Percentiles rank a stretch among this genome's conserved stretches.
Conservation (phyloP, 352 stramenopile genomes). For the Globisporangium irregulare region DNA sequence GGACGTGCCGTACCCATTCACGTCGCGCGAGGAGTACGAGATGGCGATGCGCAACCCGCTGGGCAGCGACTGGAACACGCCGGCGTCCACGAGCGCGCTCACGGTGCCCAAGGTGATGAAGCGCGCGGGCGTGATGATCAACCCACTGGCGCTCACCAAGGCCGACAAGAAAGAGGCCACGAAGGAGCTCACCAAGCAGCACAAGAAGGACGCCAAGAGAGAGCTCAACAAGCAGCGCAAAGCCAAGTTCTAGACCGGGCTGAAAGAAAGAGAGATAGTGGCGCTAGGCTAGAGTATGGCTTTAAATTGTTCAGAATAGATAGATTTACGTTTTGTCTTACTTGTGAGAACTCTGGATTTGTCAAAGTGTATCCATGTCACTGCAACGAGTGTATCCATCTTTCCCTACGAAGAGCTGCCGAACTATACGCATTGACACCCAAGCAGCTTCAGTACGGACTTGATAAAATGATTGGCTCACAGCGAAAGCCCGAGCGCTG, state of each 20-base stretch:
- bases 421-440: neutral
- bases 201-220: slow-evolving; percentile 83
- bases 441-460: no score
- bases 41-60: slow-evolving; percentile 93
- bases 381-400: neutral
- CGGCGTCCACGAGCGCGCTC: slow-evolving; percentile 86
- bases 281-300: neutral
- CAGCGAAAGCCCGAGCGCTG: neutral
- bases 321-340: slow-evolving; percentile 9
- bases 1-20: slow-evolving; percentile 98
- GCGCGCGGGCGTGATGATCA: slow-evolving; percentile 91
- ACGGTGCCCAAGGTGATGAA: slow-evolving; percentile 94
- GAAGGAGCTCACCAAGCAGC: slow-evolving; percentile 73
- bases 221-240: slow-evolving; percentile 78
- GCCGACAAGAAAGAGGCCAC: slow-evolving; percentile 82
- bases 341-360: neutral
- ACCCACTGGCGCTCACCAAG: slow-evolving; percentile 89
- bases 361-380: neutral
- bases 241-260: slow-evolving; percentile 60
- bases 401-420: neutral
- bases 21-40: slow-evolving; percentile 96
- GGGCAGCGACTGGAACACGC: slow-evolving; percentile 95
- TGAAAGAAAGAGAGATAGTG: neutral
- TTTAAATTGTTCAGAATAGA: slow-evolving; percentile 8
- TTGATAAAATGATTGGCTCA: neutral